phyloP scores from a whole-genome alignment of 345 rosid genomes.

The Dimocarpus longan region DNA sequence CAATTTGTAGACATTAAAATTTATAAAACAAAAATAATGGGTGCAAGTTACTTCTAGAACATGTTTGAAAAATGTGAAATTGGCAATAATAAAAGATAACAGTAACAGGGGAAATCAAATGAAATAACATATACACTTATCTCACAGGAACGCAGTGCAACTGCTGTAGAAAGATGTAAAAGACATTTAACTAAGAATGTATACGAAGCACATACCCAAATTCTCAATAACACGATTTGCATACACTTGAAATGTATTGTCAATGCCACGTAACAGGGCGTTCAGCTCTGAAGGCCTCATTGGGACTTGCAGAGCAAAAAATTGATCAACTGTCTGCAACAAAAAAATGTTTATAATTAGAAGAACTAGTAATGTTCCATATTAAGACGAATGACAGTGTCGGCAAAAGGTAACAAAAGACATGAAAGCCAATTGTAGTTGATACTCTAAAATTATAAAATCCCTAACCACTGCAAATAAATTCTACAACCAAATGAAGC shows the following conservation, averaged over 20 bases:
- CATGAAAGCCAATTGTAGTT: slow-evolving; percentile 1
- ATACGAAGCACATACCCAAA: slow-evolving; percentile 55
- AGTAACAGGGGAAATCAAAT: not conserved
- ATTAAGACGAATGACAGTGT: not conserved
- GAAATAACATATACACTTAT: not conserved
- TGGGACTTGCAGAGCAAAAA: slow-evolving; percentile 84
- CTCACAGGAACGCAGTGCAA: not conserved
- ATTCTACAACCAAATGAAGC: not conserved
- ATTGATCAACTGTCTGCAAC: slow-evolving; percentile 96
- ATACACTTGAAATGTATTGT: slow-evolving; percentile 93
- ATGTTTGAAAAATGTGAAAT: not conserved
- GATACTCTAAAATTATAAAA: not conserved
- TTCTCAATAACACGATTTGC: slow-evolving; percentile 75
- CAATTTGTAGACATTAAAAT: not conserved
- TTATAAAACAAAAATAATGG: not conserved
- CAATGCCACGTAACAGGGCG: slow-evolving; percentile 79
- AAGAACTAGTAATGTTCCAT: slow-evolving; percentile 9
- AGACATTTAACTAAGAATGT: slow-evolving; percentile 21
- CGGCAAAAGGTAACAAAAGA: slow-evolving; percentile 11
- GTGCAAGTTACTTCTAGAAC: not conserved
- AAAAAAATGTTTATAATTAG: slow-evolving; percentile 5
- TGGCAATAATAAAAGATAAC: slow-evolving; percentile 8
- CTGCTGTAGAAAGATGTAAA: not conserved
- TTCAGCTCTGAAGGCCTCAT: slow-evolving; percentile 79
- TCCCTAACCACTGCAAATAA: slow-evolving; percentile 4